Evolutionary conservation across 1,284 basidiomycete genomes (phyloP).

Genomic region (Tremellales sp.): DNA sequence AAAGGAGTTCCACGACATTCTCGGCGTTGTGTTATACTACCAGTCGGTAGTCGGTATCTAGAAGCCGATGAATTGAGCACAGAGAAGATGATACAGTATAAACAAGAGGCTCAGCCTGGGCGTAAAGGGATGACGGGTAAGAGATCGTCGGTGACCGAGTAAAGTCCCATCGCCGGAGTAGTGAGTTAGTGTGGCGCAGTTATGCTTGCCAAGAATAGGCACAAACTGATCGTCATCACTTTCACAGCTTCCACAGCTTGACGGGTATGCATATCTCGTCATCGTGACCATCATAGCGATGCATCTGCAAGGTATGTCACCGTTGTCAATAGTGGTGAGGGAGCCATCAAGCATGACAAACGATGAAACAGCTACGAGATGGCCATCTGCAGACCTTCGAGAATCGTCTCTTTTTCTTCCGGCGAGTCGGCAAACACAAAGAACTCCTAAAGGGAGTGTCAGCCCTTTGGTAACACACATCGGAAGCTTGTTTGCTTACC

Average conservation of each 20-base stretch:
- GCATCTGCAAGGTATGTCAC: neutral
- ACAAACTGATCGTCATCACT: no score
- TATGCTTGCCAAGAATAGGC: no score
- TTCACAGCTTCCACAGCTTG: no score
- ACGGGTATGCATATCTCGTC: no score
- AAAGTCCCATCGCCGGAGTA: no score
- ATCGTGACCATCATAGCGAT: no score
- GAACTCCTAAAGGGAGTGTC: conserved; percentile 22
- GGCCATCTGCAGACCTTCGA: conserved; percentile 26
- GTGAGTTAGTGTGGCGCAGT: no score
- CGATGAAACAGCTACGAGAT: neutral
- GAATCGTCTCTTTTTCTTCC: conserved; percentile 37
- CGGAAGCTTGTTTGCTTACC: conserved; percentile 14
- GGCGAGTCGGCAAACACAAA: conserved; percentile 42
- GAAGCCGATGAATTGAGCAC: neutral
- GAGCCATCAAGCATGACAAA: neutral
- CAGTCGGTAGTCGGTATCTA: no score
- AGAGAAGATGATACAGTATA: neutral
- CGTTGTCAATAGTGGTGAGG: neutral
- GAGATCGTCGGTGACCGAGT: no score
- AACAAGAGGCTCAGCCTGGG: neutral
- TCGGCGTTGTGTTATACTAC: neutral
- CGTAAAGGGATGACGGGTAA: neutral
- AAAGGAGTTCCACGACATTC: conserved; percentile 35
- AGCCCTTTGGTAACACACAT: conserved; percentile 1